These are phyloP conservation scores for Triticum urartu DNA, from an alignment of 176 grass and related monocot genomes.

Conservation along the genomic window DNA sequence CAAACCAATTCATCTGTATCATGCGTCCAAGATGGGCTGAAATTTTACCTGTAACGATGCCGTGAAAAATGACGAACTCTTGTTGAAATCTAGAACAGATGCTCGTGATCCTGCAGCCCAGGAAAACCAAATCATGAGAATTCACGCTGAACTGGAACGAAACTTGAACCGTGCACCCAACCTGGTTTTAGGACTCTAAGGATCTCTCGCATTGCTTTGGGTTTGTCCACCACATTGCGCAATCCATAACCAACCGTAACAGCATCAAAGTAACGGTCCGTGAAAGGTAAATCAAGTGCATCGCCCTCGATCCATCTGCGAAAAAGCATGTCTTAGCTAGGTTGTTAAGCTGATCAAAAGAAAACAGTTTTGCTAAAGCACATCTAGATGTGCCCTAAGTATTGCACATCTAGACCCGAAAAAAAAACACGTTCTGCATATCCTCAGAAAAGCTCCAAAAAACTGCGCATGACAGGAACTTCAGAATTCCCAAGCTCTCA, in stretches of 20 bases:
- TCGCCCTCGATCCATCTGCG: slow-evolving; percentile 91
- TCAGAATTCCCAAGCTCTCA: slow-evolving; percentile 25
- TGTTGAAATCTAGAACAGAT: slow-evolving; percentile 95
- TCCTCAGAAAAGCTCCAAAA: not conserved
- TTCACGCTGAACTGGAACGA: not conserved
- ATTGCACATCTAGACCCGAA: too few relatives aligned
- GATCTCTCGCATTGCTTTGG: slow-evolving; percentile 67
- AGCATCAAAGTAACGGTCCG: slow-evolving; percentile 71
- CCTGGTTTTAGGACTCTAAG: slow-evolving; percentile 82
- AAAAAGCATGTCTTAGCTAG: not conserved
- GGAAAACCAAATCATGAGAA: slow-evolving; percentile 2
- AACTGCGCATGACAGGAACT: not conserved
- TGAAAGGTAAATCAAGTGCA: slow-evolving; percentile 76
- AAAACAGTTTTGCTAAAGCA: too few relatives aligned
- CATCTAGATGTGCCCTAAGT: too few relatives aligned
- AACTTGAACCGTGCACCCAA: not conserved
- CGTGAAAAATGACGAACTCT: slow-evolving; percentile 73
- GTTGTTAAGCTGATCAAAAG: not conserved
- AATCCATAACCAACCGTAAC: slow-evolving; percentile 78
- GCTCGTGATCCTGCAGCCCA: slow-evolving; percentile 69
- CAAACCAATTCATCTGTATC: not conserved
- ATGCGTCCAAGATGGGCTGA: not conserved
- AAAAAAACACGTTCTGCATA: not conserved
- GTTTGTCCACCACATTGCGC: slow-evolving; percentile 76
- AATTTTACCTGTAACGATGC: slow-evolving; percentile 64